Base-by-base conservation (phyloP, 345 rosid genomes). In the Nasturtium officinale region DNA sequence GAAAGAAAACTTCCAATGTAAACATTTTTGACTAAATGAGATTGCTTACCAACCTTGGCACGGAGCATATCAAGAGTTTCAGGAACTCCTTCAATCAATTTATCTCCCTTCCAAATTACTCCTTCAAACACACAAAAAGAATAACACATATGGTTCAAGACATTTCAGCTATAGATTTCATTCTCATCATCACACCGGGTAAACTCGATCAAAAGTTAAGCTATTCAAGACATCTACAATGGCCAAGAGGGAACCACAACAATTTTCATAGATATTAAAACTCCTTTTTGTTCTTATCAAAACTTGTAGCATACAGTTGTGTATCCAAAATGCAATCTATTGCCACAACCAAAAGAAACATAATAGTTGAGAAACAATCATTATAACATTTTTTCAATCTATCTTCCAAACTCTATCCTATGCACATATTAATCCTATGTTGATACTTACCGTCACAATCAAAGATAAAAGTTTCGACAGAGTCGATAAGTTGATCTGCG, bases 71-170 rank as follows among this genome's bases (percentile, higher is more conserved):
- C 99, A 58, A 91, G 99, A 45, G 97, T 94, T 74, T 80, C 87
- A 10, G 96, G 92, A 67, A 94, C 97, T 81, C 97, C 97, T 21
- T 91, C 97, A 23, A 94, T 94, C 80, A 94, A 73, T 75, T 84
- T 91, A 72, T 94, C 99, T 32, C 99, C 99, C 74, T 94, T 94
- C 99, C 99, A 94, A 8, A 94, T 88, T 12, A 94, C 98, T 56
- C 98, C 98, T 94, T 77, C 76, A 77, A 81, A 26, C 51, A 56
- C 70, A 64, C n/a, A 48, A 1, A 45, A 42, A 42, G 0, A 0
- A 13, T 3, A 54, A 28, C 1, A 26, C 35, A 26, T 12, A n/a
- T 15, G 13, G 2, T 54, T 32, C 69, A 43, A 2, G 63, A 62
- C 45, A 18, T 33, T 29, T 54, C 2, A 5, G 58, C 5, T 12